These are phyloP conservation scores for Entomortierella chlamydospora DNA, from an alignment of 192 early-diverging fungal genomes.

Conservation along the genomic window DNA sequence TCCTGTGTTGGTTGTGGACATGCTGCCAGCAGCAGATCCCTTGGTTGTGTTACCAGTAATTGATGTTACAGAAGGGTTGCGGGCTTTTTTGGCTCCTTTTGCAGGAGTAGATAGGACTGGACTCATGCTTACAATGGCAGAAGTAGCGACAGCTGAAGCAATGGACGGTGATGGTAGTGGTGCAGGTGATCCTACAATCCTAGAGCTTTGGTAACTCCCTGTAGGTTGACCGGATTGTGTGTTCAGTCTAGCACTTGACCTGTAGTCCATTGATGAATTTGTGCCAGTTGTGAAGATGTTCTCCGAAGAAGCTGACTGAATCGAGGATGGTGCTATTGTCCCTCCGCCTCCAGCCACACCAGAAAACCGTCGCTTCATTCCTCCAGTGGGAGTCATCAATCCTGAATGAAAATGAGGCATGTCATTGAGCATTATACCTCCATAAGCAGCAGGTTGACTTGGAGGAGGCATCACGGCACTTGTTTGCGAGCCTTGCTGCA, in stretches of 20 bases:
- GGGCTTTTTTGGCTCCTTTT: slow-evolving; percentile 1
- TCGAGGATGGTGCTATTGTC: too few relatives aligned
- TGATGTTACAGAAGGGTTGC: slow-evolving; percentile 4
- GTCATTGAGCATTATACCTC: background rate
- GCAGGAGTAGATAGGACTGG: background rate
- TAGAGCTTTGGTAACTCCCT: background rate
- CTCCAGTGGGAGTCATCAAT: background rate
- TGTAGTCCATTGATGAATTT: too few relatives aligned
- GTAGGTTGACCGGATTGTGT: background rate
- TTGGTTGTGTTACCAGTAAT: background rate
- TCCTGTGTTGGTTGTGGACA: background rate
- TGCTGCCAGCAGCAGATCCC: slow-evolving; percentile 1
- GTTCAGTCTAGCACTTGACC: too few relatives aligned
- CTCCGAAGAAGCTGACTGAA: too few relatives aligned
- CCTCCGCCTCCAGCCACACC: slow-evolving; percentile 4
- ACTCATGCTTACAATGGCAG: background rate
- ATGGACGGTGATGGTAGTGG: background rate
- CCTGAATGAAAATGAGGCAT: background rate
- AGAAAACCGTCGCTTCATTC: slow-evolving; percentile 16
- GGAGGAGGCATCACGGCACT: background rate
- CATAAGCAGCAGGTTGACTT: background rate
- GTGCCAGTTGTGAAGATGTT: too few relatives aligned
- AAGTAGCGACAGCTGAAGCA: background rate
- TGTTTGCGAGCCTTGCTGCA: background rate
- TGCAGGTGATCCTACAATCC: background rate